Evolutionary conservation across 495 filamentous ascomycete species (phyloP).

Genomic region (Aspergillus sclerotiicarbonarius): DNA sequence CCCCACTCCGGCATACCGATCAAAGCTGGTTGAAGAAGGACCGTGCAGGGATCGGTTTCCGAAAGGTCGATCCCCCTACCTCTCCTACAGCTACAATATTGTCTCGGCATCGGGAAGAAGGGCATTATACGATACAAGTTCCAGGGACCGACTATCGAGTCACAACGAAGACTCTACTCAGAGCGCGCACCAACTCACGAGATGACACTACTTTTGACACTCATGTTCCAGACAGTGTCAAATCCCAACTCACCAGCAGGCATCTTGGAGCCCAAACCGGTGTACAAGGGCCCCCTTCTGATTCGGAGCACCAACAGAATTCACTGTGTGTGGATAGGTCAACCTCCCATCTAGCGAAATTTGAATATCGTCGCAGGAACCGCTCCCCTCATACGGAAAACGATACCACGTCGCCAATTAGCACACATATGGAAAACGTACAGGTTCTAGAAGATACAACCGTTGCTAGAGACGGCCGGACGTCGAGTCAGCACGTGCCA

Average conservation of each 20-base stretch:
- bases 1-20: conserved; percentile 11
- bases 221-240: not conserved
- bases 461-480: not conserved
- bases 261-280: not conserved
- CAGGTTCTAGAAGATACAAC: too few species aligned
- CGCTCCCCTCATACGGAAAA: conserved; percentile 5
- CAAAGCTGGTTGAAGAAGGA: conserved; percentile 42
- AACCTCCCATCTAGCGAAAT: conserved; percentile 44
- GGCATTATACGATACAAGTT: conserved; percentile 4
- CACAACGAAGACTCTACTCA: not conserved
- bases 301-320: conserved; percentile 10
- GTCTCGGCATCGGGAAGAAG: conserved; percentile 20
- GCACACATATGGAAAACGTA: not conserved
- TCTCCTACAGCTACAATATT: conserved; percentile 35
- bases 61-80: conserved; percentile 38
- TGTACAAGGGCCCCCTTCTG: not conserved
- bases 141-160: conserved; percentile 6
- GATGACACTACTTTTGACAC: not conserved
- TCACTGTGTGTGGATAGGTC: conserved; percentile 39
- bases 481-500: not conserved
- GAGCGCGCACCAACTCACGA: not conserved
- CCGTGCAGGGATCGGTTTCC: conserved; percentile 31
- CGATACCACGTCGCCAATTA: conserved; percentile 1
- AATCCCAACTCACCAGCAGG: not conserved
- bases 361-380: conserved; percentile 44